Conservation (phyloP, 176 grass and related monocot genomes). For the Thalia dealbata region DNA sequence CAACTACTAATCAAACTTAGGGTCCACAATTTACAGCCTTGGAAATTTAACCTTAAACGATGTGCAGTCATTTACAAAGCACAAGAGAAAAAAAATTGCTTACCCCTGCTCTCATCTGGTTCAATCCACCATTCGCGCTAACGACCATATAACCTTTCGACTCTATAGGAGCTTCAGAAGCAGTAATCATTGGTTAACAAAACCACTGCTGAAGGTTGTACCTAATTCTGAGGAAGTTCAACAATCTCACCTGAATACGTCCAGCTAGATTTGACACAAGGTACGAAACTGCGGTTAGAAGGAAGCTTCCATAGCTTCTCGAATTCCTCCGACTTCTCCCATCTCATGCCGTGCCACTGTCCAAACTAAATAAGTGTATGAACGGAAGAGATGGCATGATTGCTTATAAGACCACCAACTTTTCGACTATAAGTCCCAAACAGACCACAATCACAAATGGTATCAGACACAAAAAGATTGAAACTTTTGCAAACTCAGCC, state of each 20-base stretch:
- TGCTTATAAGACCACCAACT: slow-evolving; percentile 4
- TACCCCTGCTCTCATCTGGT: slow-evolving; percentile 98
- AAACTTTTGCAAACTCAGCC: not conserved
- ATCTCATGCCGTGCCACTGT: slow-evolving; percentile 45
- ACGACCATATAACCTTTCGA: slow-evolving; percentile 75
- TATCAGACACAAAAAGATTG: not conserved
- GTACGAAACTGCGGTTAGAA: slow-evolving; percentile 38
- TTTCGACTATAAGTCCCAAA: not conserved
- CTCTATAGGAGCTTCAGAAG: slow-evolving; percentile 33
- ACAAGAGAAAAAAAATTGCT: slow-evolving; percentile 2
- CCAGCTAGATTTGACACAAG: slow-evolving; percentile 39
- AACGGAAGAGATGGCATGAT: slow-evolving; percentile 20
- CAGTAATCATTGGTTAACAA: not conserved
- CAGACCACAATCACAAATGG: not conserved
- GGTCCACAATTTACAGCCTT: not conserved
- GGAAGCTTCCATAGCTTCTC: slow-evolving; percentile 60
- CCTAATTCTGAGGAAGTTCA: not conserved
- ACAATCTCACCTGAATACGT: slow-evolving; percentile 34
- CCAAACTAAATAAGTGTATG: slow-evolving; percentile 45
- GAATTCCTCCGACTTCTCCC: slow-evolving; percentile 8
- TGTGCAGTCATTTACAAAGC: not conserved
- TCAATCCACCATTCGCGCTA: slow-evolving; percentile 84
- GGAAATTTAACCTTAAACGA: not conserved
- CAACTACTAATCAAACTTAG: not conserved
- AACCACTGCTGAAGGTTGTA: not conserved